Conservation (phyloP, 352 stramenopile genomes). For the Pythium aristosporum region DNA sequence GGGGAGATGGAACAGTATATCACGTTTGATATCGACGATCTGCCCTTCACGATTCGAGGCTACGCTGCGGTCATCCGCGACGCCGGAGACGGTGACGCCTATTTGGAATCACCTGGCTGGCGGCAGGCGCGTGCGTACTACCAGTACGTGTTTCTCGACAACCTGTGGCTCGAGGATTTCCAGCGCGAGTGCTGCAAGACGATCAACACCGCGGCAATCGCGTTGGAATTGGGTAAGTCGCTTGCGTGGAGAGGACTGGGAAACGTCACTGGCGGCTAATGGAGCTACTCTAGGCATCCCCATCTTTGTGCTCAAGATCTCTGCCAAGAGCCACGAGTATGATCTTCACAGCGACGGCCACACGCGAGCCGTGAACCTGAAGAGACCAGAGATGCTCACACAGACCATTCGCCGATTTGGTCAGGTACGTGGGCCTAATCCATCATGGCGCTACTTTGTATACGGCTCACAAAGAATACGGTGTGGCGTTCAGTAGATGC, state of each 20-base stretch:
- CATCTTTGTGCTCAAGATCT: slow-evolving; percentile 76
- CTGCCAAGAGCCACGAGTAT: slow-evolving; percentile 29
- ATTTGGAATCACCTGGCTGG: slow-evolving; percentile 34
- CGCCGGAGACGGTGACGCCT: slow-evolving; percentile 28
- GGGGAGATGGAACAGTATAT: slow-evolving; percentile 17
- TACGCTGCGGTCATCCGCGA: slow-evolving; percentile 54
- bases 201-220: slow-evolving; percentile 41
- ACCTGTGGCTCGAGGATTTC: slow-evolving; percentile 60
- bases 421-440: slow-evolving; percentile 27
- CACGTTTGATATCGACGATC: slow-evolving; percentile 8
- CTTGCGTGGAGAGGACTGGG: not conserved
- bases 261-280: not conserved
- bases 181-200: slow-evolving; percentile 44
- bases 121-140: slow-evolving; percentile 70
- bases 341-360: slow-evolving; percentile 34
- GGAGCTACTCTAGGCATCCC: slow-evolving; percentile 46
- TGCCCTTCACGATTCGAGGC: slow-evolving; percentile 41
- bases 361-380: slow-evolving; percentile 33
- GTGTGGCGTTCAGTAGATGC: not conserved
- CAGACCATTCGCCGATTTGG: slow-evolving; percentile 45
- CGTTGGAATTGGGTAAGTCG: slow-evolving; percentile 31
- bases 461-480: not conserved
- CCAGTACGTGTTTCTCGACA: slow-evolving; percentile 67
- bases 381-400: slow-evolving; percentile 34
- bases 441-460: not conserved